Percentiles rank a stretch among this genome's conserved stretches.
These are phyloP conservation scores for Verticillium dahliae DNA, from an alignment of 2,329 filamentous ascomycete species.

Conservation along the genomic window DNA sequence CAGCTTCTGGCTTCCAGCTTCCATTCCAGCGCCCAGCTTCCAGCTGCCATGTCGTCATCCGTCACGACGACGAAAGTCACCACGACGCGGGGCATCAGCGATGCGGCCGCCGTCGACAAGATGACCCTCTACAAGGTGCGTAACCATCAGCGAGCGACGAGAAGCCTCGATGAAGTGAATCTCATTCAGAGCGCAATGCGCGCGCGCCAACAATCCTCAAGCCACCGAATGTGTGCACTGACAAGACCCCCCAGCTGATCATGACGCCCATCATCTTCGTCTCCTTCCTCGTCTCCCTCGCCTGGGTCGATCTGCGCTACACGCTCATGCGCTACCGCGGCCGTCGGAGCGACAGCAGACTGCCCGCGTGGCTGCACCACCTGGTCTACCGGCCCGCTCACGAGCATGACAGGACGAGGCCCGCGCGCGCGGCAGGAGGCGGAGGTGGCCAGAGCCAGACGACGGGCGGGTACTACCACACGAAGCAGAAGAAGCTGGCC, in stretches of 20 bases:
- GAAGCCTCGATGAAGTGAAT: no score
- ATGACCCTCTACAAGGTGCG: conserved; percentile 17
- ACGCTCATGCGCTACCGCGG: conserved; percentile 39
- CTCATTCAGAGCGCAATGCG: no score
- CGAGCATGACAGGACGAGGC: conserved; percentile 25
- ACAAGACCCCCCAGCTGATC: conserved; percentile 29
- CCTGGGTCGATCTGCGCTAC: conserved; percentile 54
- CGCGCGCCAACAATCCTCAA: no score
- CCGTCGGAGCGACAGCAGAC: conserved; percentile 20
- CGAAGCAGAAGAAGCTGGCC: conserved; percentile 53
- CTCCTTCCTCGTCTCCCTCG: conserved; percentile 59
- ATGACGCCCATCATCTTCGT: conserved; percentile 59
- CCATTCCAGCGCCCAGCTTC: background rate
- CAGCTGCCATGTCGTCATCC: conserved; percentile 12
- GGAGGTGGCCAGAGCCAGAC: background rate
- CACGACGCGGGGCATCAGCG: conserved; percentile 5
- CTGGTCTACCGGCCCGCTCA: conserved; percentile 28
- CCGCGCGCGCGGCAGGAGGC: conserved; percentile 14
- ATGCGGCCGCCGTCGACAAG: conserved; percentile 7
- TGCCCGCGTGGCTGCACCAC: conserved; percentile 33
- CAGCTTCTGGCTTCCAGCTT: no score
- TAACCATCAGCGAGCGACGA: background rate
- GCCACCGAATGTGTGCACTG: background rate
- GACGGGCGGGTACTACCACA: conserved; percentile 41
- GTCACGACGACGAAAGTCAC: conserved; percentile 9